Evolutionary conservation across 208 protist genomes (phyloP).

Genomic region (Crithidia mellificae): DNA sequence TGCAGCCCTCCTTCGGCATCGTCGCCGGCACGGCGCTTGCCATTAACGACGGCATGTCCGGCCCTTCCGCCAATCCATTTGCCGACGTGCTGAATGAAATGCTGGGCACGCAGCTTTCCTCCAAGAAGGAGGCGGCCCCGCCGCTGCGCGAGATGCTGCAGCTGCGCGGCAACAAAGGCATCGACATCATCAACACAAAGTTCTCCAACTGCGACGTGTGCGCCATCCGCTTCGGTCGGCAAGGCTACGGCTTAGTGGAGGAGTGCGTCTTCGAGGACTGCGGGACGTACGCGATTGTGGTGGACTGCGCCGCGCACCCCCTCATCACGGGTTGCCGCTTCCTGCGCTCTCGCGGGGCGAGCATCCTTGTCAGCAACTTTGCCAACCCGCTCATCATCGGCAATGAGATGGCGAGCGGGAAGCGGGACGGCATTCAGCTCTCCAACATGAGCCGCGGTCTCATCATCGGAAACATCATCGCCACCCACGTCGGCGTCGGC

Average conservation of each 20-base stretch:
- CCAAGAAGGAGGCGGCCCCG: conserved; percentile 11
- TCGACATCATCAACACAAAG: conserved; percentile 74
- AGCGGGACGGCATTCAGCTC: conserved; percentile 60
- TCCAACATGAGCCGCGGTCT: conserved; percentile 62
- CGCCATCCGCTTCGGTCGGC: conserved; percentile 73
- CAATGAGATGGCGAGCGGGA: conserved; percentile 72
- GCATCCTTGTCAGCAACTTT: conserved; percentile 72
- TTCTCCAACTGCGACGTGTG: conserved; percentile 77
- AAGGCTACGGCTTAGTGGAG: conserved; percentile 79
- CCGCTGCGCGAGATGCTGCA: conserved; percentile 45
- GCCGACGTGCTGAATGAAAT: conserved; percentile 36
- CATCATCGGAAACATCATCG: conserved; percentile 78
- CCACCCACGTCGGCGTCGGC: conserved; percentile 52
- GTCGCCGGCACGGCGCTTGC: conserved; percentile 13
- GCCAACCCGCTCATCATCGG: conserved; percentile 85
- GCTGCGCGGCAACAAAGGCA: conserved; percentile 60
- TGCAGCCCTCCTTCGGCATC: conserved; percentile 41
- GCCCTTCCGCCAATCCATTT: conserved; percentile 31
- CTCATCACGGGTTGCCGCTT: conserved; percentile 85
- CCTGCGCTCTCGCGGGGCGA: conserved; percentile 52
- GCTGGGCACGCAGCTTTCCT: conserved; percentile 31
- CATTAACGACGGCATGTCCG: conserved; percentile 2
- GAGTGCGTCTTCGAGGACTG: conserved; percentile 80
- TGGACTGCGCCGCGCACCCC: conserved; percentile 73
- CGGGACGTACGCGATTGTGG: conserved; percentile 69